Percentiles rank a stretch among this genome's conserved stretches.
Conservation (phyloP, 83 land plant genomes). For the Thuja plicata region DNA sequence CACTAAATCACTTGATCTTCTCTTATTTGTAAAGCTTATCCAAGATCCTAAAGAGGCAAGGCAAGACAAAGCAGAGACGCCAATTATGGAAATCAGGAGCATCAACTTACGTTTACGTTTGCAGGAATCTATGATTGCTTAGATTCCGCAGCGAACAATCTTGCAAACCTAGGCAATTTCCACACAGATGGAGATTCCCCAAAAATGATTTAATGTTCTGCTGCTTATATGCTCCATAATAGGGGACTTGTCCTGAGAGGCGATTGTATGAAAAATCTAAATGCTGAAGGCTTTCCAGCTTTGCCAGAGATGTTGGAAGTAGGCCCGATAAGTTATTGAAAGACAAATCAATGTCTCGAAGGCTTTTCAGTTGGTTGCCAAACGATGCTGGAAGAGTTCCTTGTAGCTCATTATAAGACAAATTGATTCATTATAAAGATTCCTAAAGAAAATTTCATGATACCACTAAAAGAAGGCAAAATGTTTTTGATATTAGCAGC, state of each 20-base stretch:
- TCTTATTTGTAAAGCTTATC: too few species aligned
- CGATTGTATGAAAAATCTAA: not conserved
- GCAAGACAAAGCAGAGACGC: too few species aligned
- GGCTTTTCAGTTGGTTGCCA: not conserved
- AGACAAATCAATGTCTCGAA: not conserved
- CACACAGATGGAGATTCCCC: not conserved
- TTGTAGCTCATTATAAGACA: too few species aligned
- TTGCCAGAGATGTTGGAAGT: not conserved
- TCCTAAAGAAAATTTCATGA: too few species aligned
- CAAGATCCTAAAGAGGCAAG: too few species aligned
- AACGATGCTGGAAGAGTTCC: too few species aligned
- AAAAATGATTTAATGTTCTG: too few species aligned
- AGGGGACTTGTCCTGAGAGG: not conserved
- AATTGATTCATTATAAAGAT: too few species aligned
- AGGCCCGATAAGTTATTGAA: not conserved
- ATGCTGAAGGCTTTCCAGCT: not conserved
- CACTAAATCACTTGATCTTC: too few species aligned
- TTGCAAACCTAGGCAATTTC: not conserved
- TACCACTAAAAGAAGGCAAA: too few species aligned
- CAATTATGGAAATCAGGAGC: not conserved
- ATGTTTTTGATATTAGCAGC: too few species aligned
- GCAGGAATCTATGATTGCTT: conserved; percentile 16
- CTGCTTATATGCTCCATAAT: not conserved
- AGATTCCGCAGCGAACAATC: too few species aligned
- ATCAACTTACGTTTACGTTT: not conserved